phyloP scores from a whole-genome alignment of 2,329 filamentous ascomycete species.

The Neoascochyta sp. region DNA sequence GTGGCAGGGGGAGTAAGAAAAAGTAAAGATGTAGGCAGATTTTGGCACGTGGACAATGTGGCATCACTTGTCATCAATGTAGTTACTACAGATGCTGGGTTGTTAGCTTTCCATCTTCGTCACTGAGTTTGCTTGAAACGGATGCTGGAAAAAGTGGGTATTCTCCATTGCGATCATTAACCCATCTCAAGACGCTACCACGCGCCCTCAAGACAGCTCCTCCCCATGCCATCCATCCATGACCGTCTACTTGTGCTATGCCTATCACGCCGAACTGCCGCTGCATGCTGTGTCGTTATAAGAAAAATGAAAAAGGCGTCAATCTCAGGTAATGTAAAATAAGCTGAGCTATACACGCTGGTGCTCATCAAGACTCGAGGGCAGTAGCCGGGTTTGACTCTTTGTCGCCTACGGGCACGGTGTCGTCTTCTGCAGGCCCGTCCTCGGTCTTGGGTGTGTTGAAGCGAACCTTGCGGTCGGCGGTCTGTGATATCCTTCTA shows the following conservation, averaged over 20 bases:
- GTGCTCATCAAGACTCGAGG: constrained; percentile 7
- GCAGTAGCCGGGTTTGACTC: constrained; percentile 12
- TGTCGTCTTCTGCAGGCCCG: constrained; percentile 1
- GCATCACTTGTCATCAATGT: neutral
- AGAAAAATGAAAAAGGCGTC: constrained; percentile 5
- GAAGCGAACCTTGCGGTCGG: constrained; percentile 47
- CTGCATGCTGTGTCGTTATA: constrained; percentile 5
- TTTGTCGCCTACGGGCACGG: constrained; percentile 10
- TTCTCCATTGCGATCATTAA: no score
- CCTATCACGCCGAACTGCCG: constrained; percentile 1
- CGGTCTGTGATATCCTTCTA: constrained; percentile 54
- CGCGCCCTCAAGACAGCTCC: no score
- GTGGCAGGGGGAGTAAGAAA: constrained; percentile 33
- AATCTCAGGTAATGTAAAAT: constrained; percentile 4
- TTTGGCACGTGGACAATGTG: neutral
- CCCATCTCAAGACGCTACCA: neutral
- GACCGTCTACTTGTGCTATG: constrained; percentile 1
- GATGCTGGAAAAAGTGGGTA: no score
- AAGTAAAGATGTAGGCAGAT: constrained; percentile 1
- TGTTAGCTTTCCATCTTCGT: neutral
- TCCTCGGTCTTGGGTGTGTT: constrained; percentile 8
- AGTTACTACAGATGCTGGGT: neutral
- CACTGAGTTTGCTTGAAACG: no score
- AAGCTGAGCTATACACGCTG: constrained; percentile 1
- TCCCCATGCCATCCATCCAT: no score